These are phyloP conservation scores for Uronychia binucleata DNA, from an alignment of 73 alveolate genomes.

Conservation along the genomic window DNA sequence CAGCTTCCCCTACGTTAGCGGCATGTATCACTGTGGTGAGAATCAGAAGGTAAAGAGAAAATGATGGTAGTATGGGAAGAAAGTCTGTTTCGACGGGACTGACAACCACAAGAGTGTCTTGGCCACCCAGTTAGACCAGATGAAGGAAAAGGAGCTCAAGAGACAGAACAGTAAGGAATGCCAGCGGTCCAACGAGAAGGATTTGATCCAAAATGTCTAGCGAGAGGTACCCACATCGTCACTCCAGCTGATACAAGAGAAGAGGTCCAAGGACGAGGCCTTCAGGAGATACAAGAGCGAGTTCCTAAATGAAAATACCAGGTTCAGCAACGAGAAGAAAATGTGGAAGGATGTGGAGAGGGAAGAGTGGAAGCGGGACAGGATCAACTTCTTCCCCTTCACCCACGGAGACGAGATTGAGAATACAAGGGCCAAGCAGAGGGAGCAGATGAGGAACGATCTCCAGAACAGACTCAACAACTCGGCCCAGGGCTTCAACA, in stretches of 20 bases:
- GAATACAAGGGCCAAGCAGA: slow-evolving; percentile 16
- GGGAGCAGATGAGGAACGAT: slow-evolving; percentile 19
- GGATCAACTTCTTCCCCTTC: slow-evolving; percentile 58
- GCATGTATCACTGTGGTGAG: slow-evolving; percentile 7
- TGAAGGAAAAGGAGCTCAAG: not conserved
- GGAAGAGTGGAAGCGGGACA: slow-evolving; percentile 1
- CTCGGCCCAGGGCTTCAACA: not conserved
- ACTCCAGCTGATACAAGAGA: not conserved
- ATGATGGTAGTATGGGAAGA: slow-evolving; percentile 6
- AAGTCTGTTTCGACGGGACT: slow-evolving; percentile 17
- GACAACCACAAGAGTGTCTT: slow-evolving; percentile 15
- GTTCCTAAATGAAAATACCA: slow-evolving; percentile 1
- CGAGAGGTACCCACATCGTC: not conserved
- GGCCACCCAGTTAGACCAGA: not conserved
- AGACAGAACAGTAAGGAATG: not conserved
- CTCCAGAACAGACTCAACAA: not conserved
- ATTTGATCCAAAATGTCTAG: not conserved
- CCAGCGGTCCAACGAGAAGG: not conserved
- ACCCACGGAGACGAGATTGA: slow-evolving; percentile 66
- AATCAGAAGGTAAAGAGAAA: not conserved
- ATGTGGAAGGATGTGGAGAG: not conserved
- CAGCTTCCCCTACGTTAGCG: slow-evolving; percentile 29
- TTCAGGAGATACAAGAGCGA: slow-evolving; percentile 11
- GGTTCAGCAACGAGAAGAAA: slow-evolving; percentile 1
- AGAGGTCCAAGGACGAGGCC: not conserved